Evolutionary conservation across 495 filamentous ascomycete species (phyloP).

Genomic region (Talaromyces adpressus): DNA sequence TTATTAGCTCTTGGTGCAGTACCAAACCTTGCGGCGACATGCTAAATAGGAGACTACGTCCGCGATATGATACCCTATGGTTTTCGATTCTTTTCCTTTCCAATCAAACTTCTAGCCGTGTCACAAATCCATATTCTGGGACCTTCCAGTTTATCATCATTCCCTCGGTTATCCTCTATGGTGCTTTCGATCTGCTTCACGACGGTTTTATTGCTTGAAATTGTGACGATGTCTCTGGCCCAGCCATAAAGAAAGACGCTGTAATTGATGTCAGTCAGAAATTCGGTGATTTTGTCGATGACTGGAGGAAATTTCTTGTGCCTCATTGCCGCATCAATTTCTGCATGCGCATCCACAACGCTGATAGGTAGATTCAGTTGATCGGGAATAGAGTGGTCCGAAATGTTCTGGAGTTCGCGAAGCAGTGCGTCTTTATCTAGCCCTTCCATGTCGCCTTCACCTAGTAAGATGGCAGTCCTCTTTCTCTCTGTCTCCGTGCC

Average conservation of each 20-base stretch:
- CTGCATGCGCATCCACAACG: slow-evolving; percentile 30
- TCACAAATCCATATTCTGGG: slow-evolving; percentile 56
- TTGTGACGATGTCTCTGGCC: slow-evolving; percentile 50
- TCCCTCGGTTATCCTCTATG: slow-evolving; percentile 34
- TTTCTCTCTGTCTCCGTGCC: slow-evolving; percentile 56
- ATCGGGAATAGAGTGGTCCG: slow-evolving; percentile 43
- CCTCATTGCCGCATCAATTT: slow-evolving; percentile 21
- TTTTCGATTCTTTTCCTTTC: slow-evolving; percentile 50
- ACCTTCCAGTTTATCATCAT: slow-evolving; percentile 37
- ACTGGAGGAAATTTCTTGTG: slow-evolving; percentile 29
- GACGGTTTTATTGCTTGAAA: slow-evolving; percentile 60
- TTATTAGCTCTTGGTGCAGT: background rate
- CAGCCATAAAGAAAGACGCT: slow-evolving; percentile 67
- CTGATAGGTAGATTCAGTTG: slow-evolving; percentile 45
- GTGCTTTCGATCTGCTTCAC: slow-evolving; percentile 55
- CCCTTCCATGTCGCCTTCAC: slow-evolving; percentile 18
- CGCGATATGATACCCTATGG: slow-evolving; percentile 12
- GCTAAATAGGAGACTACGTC: background rate
- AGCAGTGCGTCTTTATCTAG: slow-evolving; percentile 24
- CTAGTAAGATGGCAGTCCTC: slow-evolving; percentile 49
- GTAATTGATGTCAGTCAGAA: slow-evolving; percentile 54
- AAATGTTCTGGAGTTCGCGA: slow-evolving; percentile 37
- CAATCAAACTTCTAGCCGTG: slow-evolving; percentile 57
- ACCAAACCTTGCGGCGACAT: background rate
- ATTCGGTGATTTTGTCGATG: slow-evolving; percentile 29